phyloP scores from a whole-genome alignment of 176 grass and related monocot genomes.

The Secale cereale region DNA sequence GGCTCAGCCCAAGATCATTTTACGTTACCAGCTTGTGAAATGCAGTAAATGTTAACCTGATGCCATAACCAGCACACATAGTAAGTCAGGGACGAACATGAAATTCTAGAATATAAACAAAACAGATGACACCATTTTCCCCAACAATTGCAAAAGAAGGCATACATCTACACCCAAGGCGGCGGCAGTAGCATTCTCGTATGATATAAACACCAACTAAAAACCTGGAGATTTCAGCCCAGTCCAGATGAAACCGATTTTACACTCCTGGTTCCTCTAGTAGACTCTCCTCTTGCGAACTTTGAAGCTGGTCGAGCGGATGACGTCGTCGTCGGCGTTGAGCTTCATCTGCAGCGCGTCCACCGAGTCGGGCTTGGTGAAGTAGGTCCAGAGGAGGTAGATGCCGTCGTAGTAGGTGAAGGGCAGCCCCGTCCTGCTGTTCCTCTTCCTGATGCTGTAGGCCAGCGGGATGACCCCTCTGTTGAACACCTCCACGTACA shows the following conservation, averaged over 20 bases:
- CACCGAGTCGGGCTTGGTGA: constrained; percentile 85
- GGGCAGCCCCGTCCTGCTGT: constrained; percentile 67
- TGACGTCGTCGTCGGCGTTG: constrained; percentile 66
- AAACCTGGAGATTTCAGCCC: constrained; percentile 5
- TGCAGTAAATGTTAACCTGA: too few species aligned
- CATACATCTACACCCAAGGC: background rate
- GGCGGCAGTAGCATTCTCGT: constrained; percentile 1
- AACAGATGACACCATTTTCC: background rate
- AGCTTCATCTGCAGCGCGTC: constrained; percentile 49
- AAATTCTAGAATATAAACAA: background rate
- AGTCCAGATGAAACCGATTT: constrained; percentile 1
- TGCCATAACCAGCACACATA: too few species aligned
- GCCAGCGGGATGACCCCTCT: constrained; percentile 76
- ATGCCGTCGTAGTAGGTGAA: constrained; percentile 83
- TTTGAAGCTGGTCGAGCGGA: constrained; percentile 69
- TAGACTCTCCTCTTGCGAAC: constrained; percentile 54
- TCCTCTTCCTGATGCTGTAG: constrained; percentile 81
- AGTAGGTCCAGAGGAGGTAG: constrained; percentile 87
- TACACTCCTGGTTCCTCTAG: background rate
- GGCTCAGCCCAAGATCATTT: too few species aligned
- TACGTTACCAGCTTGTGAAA: too few species aligned
- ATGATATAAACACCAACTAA: constrained; percentile 1
- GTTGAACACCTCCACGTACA: constrained; percentile 94
- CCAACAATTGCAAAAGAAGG: background rate
- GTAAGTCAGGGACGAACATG: background rate